Conservation (phyloP, 2,329 filamentous ascomycete species). For the Emergomyces africanus region DNA sequence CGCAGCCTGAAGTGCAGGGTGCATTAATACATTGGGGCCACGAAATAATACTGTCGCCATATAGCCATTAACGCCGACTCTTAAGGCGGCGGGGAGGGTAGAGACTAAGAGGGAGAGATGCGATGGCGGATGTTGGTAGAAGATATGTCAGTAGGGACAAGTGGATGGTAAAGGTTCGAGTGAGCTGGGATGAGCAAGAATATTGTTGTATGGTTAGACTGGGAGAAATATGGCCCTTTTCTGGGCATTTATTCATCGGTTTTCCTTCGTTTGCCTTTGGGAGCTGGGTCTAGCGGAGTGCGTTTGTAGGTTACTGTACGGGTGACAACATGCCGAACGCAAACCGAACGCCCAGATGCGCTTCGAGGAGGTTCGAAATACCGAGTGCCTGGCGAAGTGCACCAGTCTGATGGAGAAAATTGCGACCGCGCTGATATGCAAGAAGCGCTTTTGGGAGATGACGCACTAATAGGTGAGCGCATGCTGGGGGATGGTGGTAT, state of each 20-base stretch:
- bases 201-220: not conserved
- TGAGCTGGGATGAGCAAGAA: not conserved
- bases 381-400: slow-evolving; percentile 53
- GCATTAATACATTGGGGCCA: not conserved
- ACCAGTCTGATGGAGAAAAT: slow-evolving; percentile 66
- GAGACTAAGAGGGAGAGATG: not conserved
- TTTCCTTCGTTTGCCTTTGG: slow-evolving; percentile 86
- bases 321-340: slow-evolving; percentile 83
- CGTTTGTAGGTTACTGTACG: slow-evolving; percentile 69
- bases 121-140: not conserved
- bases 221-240: not conserved
- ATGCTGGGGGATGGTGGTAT: slow-evolving; percentile 60
- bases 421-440: slow-evolving; percentile 54
- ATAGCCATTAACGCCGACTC: not conserved
- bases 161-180: not conserved
- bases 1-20: not conserved
- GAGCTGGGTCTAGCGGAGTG: slow-evolving; percentile 67
- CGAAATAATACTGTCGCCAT: not conserved
- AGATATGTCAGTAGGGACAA: not conserved
- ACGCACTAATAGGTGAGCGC: slow-evolving; percentile 35
- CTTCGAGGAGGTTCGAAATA: slow-evolving; percentile 49
- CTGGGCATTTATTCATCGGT: slow-evolving; percentile 18
- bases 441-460: slow-evolving; percentile 44
- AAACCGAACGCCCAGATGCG: slow-evolving; percentile 51
- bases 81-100: not conserved